Conservation (phyloP, 305 asterid species). For the Ajuga reptans region DNA sequence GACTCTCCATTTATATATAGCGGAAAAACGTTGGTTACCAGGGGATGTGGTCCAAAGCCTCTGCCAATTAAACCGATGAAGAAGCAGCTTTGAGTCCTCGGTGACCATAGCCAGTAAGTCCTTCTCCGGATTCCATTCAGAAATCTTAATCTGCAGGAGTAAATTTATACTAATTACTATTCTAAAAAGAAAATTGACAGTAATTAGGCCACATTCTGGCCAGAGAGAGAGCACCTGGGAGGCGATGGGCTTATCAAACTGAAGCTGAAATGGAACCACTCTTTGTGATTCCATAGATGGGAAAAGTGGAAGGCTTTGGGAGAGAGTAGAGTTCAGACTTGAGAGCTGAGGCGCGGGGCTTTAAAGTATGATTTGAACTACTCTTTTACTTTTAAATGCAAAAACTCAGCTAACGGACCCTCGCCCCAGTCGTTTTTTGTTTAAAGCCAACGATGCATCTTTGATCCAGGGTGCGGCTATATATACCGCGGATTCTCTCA, state of each 20-base stretch:
- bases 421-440: no score
- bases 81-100: conserved; percentile 74
- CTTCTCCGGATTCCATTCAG: conserved; percentile 98
- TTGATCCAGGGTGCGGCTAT: no score
- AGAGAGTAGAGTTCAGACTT: background rate
- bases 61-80: conserved; percentile 99
- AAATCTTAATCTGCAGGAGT: conserved; percentile 59
- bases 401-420: no score
- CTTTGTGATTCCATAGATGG: conserved; percentile 42
- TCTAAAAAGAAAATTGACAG: no score
- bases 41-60: conserved; percentile 83
- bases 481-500: no score
- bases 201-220: no score
- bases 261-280: conserved; percentile 74
- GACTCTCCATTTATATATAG: background rate
- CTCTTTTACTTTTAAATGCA: no score
- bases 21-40: conserved; percentile 34
- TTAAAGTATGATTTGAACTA: background rate
- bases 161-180: conserved; percentile 16
- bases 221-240: conserved; percentile 41
- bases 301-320: background rate
- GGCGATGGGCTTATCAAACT: conserved; percentile 80
- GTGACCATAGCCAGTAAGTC: conserved; percentile 92
- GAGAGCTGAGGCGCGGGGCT: conserved; percentile 22
- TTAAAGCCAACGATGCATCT: no score